Conservation (phyloP, 2,329 filamentous ascomycete species). For the Microcyclospora tardicrescens region DNA sequence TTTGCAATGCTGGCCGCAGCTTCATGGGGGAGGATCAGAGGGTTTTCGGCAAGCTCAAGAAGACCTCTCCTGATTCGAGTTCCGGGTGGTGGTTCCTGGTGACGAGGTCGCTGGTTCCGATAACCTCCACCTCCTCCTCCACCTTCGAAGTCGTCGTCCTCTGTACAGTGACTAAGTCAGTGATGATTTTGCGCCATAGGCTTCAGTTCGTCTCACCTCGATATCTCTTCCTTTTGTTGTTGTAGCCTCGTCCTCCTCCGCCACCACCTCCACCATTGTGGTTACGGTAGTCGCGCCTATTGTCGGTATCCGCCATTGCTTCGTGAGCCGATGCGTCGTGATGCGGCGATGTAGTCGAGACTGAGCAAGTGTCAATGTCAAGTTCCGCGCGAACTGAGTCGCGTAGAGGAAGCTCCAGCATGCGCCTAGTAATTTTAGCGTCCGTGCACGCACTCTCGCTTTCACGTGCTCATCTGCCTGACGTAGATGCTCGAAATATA, state of each 20-base stretch:
- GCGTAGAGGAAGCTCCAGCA: too few relatives aligned
- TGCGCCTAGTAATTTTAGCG: too few relatives aligned
- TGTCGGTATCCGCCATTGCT: conserved; percentile 21
- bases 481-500: too few relatives aligned
- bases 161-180: conserved; percentile 25
- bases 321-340: too few relatives aligned
- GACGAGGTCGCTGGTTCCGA: conserved; percentile 59
- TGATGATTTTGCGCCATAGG: neutral
- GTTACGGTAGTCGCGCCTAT: conserved; percentile 17
- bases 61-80: conserved; percentile 67
- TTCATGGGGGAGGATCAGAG: conserved; percentile 64
- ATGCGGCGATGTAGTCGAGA: too few relatives aligned
- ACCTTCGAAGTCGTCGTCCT: conserved; percentile 64
- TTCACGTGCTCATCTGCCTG: too few relatives aligned
- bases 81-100: conserved; percentile 51
- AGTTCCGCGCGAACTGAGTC: too few relatives aligned
- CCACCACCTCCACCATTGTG: conserved; percentile 10
- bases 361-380: too few relatives aligned
- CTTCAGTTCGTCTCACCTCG: conserved; percentile 47
- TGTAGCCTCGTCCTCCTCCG: conserved; percentile 30
- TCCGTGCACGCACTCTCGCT: too few relatives aligned
- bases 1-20: conserved; percentile 64
- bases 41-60: conserved; percentile 68
- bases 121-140: conserved; percentile 24
- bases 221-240: conserved; percentile 60